phyloP scores from a whole-genome alignment of 169 alveolate species.

The Eimeria necatrix region DNA sequence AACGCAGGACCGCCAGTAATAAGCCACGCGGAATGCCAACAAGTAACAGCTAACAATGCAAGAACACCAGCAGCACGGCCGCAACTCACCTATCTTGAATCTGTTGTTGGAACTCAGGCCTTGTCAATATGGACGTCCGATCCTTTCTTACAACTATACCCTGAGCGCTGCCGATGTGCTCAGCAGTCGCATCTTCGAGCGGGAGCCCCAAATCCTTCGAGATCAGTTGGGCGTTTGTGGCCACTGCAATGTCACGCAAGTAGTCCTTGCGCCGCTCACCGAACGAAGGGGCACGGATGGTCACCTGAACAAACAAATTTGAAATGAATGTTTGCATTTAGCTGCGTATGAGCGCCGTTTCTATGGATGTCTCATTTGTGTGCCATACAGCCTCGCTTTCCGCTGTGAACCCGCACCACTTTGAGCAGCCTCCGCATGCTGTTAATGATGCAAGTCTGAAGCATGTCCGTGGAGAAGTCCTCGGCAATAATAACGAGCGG shows the following conservation, averaged over 20 bases:
- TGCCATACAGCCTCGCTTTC: no score
- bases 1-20: no score
- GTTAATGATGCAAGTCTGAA: slow-evolving; percentile 92
- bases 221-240: slow-evolving; percentile 91
- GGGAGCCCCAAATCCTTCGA: slow-evolving; percentile 91
- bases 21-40: no score
- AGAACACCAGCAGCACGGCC: no score
- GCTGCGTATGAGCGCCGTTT: no score
- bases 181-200: slow-evolving; percentile 88
- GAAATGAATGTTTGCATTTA: background rate
- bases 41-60: no score
- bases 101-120: slow-evolving; percentile 85
- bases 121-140: slow-evolving; percentile 90
- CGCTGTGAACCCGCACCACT: slow-evolving; percentile 82
- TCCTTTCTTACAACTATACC: slow-evolving; percentile 92
- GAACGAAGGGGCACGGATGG: slow-evolving; percentile 93
- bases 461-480: slow-evolving; percentile 92
- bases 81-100: slow-evolving; percentile 75
- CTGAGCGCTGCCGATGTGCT: slow-evolving; percentile 89
- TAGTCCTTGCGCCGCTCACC: slow-evolving; percentile 94
- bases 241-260: slow-evolving; percentile 91
- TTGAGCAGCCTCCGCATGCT: slow-evolving; percentile 92
- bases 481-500: slow-evolving; percentile 93
- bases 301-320: slow-evolving; percentile 83
- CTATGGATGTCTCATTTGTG: no score